Percentiles rank a stretch among this genome's conserved stretches.
phyloP scores from a whole-genome alignment of 2,329 filamentous ascomycete species.

The Colletotrichum ledebouriae region DNA sequence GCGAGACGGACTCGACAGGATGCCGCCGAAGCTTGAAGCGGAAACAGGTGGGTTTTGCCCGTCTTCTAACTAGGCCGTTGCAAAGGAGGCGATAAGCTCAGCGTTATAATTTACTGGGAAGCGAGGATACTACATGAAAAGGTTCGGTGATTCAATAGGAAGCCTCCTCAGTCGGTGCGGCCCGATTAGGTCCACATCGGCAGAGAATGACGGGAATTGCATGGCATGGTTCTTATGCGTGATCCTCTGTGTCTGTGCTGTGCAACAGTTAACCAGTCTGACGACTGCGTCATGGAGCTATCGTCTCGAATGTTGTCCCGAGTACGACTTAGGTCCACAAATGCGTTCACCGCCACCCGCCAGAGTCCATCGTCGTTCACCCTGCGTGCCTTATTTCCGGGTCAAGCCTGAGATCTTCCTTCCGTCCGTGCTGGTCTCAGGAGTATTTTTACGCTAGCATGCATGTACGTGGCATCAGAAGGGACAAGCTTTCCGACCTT shows the following conservation, averaged over 20 bases:
- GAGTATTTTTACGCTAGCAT: too few species aligned
- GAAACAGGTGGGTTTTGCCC: slow-evolving; percentile 26
- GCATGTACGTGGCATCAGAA: too few species aligned
- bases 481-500: too few species aligned
- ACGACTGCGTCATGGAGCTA: too few species aligned
- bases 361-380: too few species aligned
- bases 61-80: neutral
- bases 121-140: neutral
- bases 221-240: neutral
- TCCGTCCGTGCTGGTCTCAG: too few species aligned
- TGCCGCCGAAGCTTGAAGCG: slow-evolving; percentile 23
- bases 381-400: too few species aligned
- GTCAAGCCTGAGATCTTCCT: too few species aligned
- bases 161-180: slow-evolving; percentile 1
- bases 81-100: neutral
- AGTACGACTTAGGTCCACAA: too few species aligned
- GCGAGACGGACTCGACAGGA: slow-evolving; percentile 30
- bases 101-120: neutral
- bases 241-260: too few species aligned
- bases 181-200: slow-evolving; percentile 7
- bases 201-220: slow-evolving; percentile 4
- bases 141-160: neutral
- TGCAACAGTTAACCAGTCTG: too few species aligned
- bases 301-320: neutral
- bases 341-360: too few species aligned